Percentiles rank a stretch among this genome's conserved stretches.
These are phyloP conservation scores for Claviceps sorghi DNA, from an alignment of 2,329 filamentous ascomycete genomes.

Conservation along the genomic window DNA sequence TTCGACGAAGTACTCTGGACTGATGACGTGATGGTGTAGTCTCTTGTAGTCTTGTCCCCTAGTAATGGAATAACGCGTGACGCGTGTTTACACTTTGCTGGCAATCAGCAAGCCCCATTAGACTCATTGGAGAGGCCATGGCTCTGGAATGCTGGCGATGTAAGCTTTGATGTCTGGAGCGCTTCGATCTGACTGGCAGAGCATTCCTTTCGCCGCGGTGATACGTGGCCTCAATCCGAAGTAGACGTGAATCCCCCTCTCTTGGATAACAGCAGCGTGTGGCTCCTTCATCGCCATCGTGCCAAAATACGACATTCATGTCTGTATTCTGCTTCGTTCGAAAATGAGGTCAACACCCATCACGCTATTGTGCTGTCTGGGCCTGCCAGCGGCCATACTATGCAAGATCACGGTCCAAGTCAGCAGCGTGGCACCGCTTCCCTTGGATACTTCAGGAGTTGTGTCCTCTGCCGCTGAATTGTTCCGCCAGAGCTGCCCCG, in stretches of 20 bases:
- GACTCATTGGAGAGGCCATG: too few relatives aligned
- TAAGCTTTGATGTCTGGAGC: not conserved
- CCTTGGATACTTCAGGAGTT: slow-evolving; percentile 9
- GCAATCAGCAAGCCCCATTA: too few relatives aligned
- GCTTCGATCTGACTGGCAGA: not conserved
- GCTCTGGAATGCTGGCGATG: not conserved
- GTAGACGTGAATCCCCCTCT: not conserved
- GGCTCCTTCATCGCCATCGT: not conserved
- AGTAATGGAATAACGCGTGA: too few relatives aligned
- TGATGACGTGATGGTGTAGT: too few relatives aligned
- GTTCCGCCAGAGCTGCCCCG: slow-evolving; percentile 19
- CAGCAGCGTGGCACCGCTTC: slow-evolving; percentile 14
- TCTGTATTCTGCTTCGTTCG: not conserved
- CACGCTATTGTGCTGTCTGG: not conserved
- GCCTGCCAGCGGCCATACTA: slow-evolving; percentile 2
- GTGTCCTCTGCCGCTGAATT: slow-evolving; percentile 17
- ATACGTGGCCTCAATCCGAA: not conserved
- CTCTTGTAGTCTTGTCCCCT: too few relatives aligned
- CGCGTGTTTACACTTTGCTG: too few relatives aligned
- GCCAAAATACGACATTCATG: not conserved
- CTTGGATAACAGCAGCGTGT: not conserved
- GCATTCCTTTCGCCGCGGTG: not conserved
- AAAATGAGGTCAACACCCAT: slow-evolving; percentile 1
- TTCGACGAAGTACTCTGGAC: too few relatives aligned
- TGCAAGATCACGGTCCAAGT: slow-evolving; percentile 13